phyloP scores from a whole-genome alignment of 805 yeast species.

The Starmerella apis region DNA sequence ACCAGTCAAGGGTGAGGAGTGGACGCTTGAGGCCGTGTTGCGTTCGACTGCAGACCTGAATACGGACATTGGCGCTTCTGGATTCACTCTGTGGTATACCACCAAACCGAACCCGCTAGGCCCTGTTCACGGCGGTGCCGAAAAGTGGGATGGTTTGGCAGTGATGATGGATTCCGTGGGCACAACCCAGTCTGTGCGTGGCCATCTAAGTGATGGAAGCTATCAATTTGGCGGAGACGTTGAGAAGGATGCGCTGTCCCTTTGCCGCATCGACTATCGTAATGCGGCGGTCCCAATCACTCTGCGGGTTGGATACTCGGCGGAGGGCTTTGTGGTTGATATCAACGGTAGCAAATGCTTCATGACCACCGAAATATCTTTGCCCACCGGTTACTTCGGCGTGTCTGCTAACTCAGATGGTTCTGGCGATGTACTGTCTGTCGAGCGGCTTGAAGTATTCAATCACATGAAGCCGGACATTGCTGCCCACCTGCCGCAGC shows the following conservation, averaged over 20 bases:
- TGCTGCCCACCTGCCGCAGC: constrained; percentile 18
- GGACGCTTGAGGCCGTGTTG: constrained; percentile 33
- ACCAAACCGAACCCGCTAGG: constrained; percentile 27
- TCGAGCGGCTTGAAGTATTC: constrained; percentile 13
- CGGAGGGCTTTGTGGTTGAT: constrained; percentile 30
- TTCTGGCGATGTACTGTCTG: constrained; percentile 19
- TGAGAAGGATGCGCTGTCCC: constrained; percentile 30
- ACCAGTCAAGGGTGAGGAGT: constrained; percentile 28
- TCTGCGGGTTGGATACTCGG: constrained; percentile 30
- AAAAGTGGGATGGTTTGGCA: constrained; percentile 36
- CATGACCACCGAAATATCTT: constrained; percentile 27
- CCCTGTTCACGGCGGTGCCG: constrained; percentile 33
- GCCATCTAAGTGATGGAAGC: constrained; percentile 35
- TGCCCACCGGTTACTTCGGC: constrained; percentile 32
- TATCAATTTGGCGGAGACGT: constrained; percentile 26
- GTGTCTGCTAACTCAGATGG: constrained; percentile 29
- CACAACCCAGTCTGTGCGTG: constrained; percentile 30
- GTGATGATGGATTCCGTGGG: constrained; percentile 32
- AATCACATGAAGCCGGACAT: constrained; percentile 19
- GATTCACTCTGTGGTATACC: constrained; percentile 34
- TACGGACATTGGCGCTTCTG: constrained; percentile 28
- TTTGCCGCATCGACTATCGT: constrained; percentile 33
- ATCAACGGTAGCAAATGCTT: constrained; percentile 35
- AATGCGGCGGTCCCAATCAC: constrained; percentile 28
- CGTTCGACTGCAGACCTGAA: constrained; percentile 22